Evolutionary conservation across 352 stramenopile genomes (phyloP).

Genomic region (Phytophthora megakarya): DNA sequence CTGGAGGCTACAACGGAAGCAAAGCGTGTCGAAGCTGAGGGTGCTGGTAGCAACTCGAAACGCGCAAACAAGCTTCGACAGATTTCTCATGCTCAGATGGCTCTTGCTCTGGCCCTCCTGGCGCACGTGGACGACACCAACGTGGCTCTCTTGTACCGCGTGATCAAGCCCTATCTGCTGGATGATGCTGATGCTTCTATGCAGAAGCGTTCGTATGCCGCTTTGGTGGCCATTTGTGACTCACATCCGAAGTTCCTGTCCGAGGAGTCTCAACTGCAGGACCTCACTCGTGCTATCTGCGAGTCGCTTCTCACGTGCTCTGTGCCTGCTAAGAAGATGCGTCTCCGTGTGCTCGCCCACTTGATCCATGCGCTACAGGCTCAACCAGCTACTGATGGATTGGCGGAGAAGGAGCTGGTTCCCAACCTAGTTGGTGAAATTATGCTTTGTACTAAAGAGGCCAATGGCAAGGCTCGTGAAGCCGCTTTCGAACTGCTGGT

Average conservation of each 20-base stretch:
- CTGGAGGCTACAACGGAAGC: constrained; percentile 82
- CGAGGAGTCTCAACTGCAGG: constrained; percentile 81
- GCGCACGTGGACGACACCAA: constrained; percentile 78
- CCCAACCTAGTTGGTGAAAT: constrained; percentile 94
- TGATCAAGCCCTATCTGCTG: constrained; percentile 89
- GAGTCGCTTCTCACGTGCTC: constrained; percentile 95
- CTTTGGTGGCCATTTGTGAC: constrained; percentile 89
- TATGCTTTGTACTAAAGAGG: constrained; percentile 97
- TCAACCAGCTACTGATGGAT: constrained; percentile 52
- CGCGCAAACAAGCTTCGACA: constrained; percentile 61
- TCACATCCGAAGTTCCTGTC: constrained; percentile 80
- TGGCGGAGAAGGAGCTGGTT: constrained; percentile 78
- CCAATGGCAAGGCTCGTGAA: constrained; percentile 93
- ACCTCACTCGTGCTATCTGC: constrained; percentile 94
- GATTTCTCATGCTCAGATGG: constrained; percentile 76
- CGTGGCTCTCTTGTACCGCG: constrained; percentile 82
- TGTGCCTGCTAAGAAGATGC: constrained; percentile 95
- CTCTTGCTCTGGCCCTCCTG: constrained; percentile 77
- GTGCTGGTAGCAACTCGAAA: constrained; percentile 46
- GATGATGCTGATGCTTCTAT: constrained; percentile 86
- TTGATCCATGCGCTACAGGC: constrained; percentile 80
- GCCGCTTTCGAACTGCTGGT: constrained; percentile 86
- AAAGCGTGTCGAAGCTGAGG: constrained; percentile 61
- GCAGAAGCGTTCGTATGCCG: constrained; percentile 90
- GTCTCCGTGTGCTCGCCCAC: constrained; percentile 90